Evolutionary conservation across 2,329 filamentous ascomycete species (phyloP).

Genomic region (Pseudocercospora fuligena): DNA sequence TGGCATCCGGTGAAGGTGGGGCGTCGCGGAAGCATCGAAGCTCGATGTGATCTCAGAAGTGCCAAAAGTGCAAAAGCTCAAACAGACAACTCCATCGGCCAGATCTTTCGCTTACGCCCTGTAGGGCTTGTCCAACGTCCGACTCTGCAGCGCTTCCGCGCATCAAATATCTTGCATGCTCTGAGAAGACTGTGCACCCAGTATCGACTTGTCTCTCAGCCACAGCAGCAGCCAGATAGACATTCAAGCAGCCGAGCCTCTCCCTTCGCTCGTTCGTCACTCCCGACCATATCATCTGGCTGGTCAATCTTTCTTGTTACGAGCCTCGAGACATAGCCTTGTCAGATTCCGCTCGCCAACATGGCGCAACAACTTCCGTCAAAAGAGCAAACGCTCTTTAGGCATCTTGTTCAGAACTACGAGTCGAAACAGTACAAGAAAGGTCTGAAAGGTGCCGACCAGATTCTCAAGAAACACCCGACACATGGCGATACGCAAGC

Average conservation of each 20-base stretch:
- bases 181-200: not conserved
- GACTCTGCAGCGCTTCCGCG: not conserved
- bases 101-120: not conserved
- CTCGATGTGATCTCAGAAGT: not conserved
- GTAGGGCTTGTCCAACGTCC: not conserved
- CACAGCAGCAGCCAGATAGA: not conserved
- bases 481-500: constrained; percentile 98
- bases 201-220: not conserved
- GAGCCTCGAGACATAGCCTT: not conserved
- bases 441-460: constrained; percentile 88
- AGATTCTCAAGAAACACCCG: constrained; percentile 92
- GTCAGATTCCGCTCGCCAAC: not conserved
- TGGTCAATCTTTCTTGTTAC: not conserved
- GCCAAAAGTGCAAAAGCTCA: not conserved
- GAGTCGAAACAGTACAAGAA: constrained; percentile 96
- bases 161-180: not conserved
- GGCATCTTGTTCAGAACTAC: constrained; percentile 92
- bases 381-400: constrained; percentile 94
- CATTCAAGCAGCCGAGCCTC: not conserved
- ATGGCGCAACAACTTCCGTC: constrained; percentile 59
- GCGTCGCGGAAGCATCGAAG: not conserved
- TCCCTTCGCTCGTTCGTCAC: not conserved
- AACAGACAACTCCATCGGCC: not conserved
- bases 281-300: not conserved
- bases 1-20: not conserved